Evolutionary conservation across 2,329 filamentous ascomycete genomes (phyloP).

Genomic region (Plectosphaerella sp.): DNA sequence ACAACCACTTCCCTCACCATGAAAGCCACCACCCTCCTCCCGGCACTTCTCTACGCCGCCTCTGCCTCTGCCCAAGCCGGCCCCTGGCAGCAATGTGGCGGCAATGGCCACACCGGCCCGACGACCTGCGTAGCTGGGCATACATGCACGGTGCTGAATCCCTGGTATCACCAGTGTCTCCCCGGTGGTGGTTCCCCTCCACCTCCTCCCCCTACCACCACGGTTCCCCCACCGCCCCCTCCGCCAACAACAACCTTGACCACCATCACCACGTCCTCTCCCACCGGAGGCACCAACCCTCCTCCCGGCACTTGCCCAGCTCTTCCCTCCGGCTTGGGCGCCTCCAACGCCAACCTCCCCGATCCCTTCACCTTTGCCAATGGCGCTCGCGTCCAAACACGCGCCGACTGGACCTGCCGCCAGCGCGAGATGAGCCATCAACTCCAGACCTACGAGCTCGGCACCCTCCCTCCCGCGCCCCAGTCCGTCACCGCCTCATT

Average conservation of each 20-base stretch:
- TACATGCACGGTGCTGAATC: constrained; percentile 29
- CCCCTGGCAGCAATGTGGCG: background rate
- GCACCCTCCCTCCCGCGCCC: constrained; percentile 27
- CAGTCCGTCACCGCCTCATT: constrained; percentile 25
- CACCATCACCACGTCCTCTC: background rate
- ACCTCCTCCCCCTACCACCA: constrained; percentile 1
- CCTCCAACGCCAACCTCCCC: constrained; percentile 5
- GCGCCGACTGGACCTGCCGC: constrained; percentile 34
- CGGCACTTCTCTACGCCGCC: background rate
- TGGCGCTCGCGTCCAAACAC: constrained; percentile 29
- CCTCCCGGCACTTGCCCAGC: constrained; percentile 4
- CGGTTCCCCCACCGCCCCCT: background rate
- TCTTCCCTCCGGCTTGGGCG: constrained; percentile 5
- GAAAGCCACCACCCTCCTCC: background rate
- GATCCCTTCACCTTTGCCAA: constrained; percentile 35
- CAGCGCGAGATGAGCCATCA: constrained; percentile 30
- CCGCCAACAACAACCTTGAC: constrained; percentile 4
- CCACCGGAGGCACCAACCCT: background rate
- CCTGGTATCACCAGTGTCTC: constrained; percentile 37
- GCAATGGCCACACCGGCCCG: background rate
- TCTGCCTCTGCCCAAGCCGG: background rate
- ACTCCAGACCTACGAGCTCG: constrained; percentile 33
- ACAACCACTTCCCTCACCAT: background rate
- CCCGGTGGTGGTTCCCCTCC: constrained; percentile 7
- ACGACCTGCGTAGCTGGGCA: constrained; percentile 38